Evolutionary conservation across 2,329 filamentous ascomycete species (phyloP).

Genomic region (Paecilomyces sp.): DNA sequence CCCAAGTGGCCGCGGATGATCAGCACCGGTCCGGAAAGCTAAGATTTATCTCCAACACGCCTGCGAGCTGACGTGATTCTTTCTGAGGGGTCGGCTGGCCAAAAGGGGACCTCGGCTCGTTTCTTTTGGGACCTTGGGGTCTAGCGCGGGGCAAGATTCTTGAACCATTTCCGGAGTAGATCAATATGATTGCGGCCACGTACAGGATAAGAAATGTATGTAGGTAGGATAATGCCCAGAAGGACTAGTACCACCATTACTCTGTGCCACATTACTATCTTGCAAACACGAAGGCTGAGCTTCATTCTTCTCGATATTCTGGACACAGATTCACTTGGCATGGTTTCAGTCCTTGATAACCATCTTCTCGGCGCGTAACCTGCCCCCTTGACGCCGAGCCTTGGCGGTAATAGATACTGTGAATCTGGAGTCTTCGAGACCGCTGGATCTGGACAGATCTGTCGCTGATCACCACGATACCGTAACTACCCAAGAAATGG

Average conservation of each 20-base stretch:
- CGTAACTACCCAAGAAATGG: background rate
- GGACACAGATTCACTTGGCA: background rate
- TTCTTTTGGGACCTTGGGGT: slow-evolving; percentile 2
- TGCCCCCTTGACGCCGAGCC: background rate
- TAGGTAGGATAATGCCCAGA: background rate
- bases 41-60: background rate
- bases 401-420: background rate
- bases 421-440: background rate
- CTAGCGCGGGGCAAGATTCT: slow-evolving; percentile 3
- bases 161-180: slow-evolving; percentile 1
- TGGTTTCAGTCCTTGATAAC: background rate
- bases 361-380: background rate
- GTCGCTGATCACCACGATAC: background rate
- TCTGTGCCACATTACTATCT: background rate
- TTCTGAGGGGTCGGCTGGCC: background rate
- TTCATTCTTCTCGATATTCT: background rate
- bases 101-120: background rate
- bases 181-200: background rate
- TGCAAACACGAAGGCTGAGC: background rate
- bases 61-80: background rate
- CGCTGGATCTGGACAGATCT: background rate
- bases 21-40: background rate
- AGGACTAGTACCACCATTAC: background rate
- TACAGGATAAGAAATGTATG: background rate
- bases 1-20: background rate